Base-by-base conservation (phyloP, 345 rosid genomes). In the Arabidopsis suecica region DNA sequence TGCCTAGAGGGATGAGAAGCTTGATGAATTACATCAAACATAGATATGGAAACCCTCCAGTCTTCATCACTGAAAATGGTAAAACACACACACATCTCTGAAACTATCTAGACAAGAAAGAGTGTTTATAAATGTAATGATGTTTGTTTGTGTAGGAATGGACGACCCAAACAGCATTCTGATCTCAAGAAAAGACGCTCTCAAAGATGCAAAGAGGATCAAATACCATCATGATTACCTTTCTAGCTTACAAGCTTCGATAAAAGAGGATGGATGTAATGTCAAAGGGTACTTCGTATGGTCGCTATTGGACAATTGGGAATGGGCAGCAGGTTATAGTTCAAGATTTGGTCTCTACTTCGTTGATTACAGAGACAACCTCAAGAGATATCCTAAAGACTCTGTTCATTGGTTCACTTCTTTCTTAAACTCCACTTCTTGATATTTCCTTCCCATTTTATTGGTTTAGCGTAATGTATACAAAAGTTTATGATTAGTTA, bases 211-310 rank as follows among this genome's bases (percentile, higher is more conserved):
- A 59, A 95, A 91, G 65, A 87, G 99, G 82, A 87, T 95, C 85
- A 87, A 37, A 74, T 95, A 86, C 82, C 96, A 86, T 69, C 80
- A 86, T 53, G 97, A 87, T 79, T 95, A 95, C 80, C 86, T 95
- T 10, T 70, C 93, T n/a, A 90, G 80, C 86, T 79, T 95, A 83
- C 82, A 82, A 42, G 89, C 96, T 53, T 75, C 97, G 12, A 88
- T 95, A 68, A 91, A 92, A 80, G 96, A 91, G 59, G 99, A 95
- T 76, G 96, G 97, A 3, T 95, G 97, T 83, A 95, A 95, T 68
- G 97, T 95, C 73, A 90, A 88, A 82, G 97, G 97, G 30, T 91
- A 95, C 74, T 95, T 95, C 51, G 96, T 65, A 13, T 95, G 99
- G 99, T 90, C 99, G 11, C 53, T 91, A 18, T 58, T 90, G 80